Base-by-base conservation (phyloP, 805 yeast species). In the Hanseniaspora guilliermondii region DNA sequence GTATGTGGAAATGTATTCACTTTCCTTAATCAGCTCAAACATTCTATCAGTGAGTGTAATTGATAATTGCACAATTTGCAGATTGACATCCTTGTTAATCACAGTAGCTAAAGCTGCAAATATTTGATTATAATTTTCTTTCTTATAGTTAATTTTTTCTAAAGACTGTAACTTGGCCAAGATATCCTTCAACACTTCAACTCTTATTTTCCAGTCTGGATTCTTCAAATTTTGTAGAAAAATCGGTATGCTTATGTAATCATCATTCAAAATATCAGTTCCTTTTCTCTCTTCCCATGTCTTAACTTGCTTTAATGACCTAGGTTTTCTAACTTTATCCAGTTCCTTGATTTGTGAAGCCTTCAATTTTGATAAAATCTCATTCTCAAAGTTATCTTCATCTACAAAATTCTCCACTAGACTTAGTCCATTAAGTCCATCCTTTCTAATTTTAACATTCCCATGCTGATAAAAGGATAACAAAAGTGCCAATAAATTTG, bases 261-360 rank as follows among this genome's bases (percentile, higher is more conserved):
- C 53, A 4, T 45, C 45, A 30, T 37, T 42, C 32, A 48, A 27
- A 12, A 60, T 70, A 9, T 50, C 47, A 16, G 30, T 42, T 38
- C 27, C 33, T 14, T 33, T 19, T 33, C 25, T 49, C n/a, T 35
- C 36, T 11, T 9, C 24, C 53, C 47, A 41, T 9, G 33, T 16
- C 22, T 46, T 27, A 24, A 17, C 64, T 68, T 44, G 62, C 70
- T 49, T 68, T 30, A 9, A 19, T 6, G 32, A 12, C 16, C 27
- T 25, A 14, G 39, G 40, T 17, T 47, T 30, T 75, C 42, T 25
- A 79, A 80, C 36, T 79, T 78, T 6, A 78, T 73, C 56, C 91
- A 73, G 63, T 89, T 97, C 56, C 58, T 83, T 85, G 67, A 87
- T 91, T 66, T 91, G 97, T 21, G 88, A 87, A 0, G 96, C 95